A percentile compares a stretch with the other conserved stretches of the same genome.
phyloP scores from a whole-genome alignment of 768 basidiomycete species.

The Cystofilobasidium ferigula region DNA sequence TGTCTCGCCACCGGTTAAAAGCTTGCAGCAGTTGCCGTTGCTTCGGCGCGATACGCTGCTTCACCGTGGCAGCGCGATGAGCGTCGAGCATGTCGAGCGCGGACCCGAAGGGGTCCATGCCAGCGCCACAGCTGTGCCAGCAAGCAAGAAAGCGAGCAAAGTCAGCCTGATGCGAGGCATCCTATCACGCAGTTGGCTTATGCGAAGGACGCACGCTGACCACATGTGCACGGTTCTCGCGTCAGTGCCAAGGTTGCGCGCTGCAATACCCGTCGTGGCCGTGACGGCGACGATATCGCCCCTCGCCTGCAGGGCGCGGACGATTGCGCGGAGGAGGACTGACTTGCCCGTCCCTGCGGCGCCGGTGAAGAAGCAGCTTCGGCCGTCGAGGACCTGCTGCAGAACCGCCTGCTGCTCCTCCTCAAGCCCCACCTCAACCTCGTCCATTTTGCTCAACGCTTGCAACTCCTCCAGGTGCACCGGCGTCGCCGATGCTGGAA shows the following conservation, averaged over 20 bases:
- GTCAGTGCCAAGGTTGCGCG: constrained; percentile 71
- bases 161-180: not conserved
- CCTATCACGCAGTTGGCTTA: not conserved
- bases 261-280: constrained; percentile 92
- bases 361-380: not conserved
- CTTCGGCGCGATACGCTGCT: constrained; percentile 38
- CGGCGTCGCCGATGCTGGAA: no score
- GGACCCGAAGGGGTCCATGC: constrained; percentile 92
- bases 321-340: constrained; percentile 87
- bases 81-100: constrained; percentile 53
- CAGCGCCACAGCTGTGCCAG: no score
- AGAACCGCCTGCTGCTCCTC: constrained; percentile 6
- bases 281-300: constrained; percentile 67
- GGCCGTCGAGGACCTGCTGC: not conserved
- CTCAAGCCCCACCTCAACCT: not conserved
- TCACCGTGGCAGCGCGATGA: no score
- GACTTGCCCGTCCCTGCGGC: constrained; percentile 85
- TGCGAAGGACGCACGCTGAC: constrained; percentile 2
- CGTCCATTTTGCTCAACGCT: no score
- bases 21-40: constrained; percentile 58
- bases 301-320: constrained; percentile 55
- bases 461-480: no score
- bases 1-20: constrained; percentile 61
- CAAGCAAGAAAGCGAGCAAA: constrained; percentile 33
- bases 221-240: constrained; percentile 8